A percentile compares a stretch with the other conserved stretches of the same genome.
phyloP scores from a whole-genome alignment of 306 rosid genomes.

The Vigna trinervia region DNA sequence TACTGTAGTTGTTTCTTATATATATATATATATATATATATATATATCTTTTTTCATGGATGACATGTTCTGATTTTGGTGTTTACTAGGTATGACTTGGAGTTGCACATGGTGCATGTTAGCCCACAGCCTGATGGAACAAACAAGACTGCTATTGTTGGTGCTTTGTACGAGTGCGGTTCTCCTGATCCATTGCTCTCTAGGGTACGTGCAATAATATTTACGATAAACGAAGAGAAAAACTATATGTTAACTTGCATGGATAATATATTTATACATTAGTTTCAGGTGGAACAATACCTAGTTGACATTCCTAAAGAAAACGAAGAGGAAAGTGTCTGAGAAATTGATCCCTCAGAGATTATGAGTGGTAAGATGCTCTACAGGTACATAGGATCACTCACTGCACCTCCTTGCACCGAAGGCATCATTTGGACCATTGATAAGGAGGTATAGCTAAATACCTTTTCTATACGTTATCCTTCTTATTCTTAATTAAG shows the following conservation, averaged over 20 bases:
- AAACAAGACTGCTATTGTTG: conserved; percentile 59
- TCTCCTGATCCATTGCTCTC: conserved; percentile 59
- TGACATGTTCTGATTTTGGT: not conserved
- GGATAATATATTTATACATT: not conserved
- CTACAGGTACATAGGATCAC: conserved; percentile 74
- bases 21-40: no score
- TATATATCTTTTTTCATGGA: no score
- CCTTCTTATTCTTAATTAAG: not conserved
- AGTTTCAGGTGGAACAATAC: conserved; percentile 51
- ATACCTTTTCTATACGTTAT: not conserved
- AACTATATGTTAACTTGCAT: not conserved
- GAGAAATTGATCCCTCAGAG: conserved; percentile 56
- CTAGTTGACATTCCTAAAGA: conserved; percentile 41
- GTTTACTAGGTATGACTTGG: conserved; percentile 63
- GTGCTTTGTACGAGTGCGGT: conserved; percentile 63
- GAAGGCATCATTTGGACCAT: conserved; percentile 77
- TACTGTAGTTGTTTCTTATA: no score
- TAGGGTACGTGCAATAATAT: conserved; percentile 45
- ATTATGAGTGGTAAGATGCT: conserved; percentile 46
- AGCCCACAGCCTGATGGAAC: conserved; percentile 46
- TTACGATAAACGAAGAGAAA: not conserved
- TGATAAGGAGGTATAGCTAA: conserved; percentile 49
- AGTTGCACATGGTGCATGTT: conserved; percentile 73
- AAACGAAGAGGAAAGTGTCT: conserved; percentile 43
- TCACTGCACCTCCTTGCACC: conserved; percentile 77